Base-by-base conservation (phyloP, 805 yeast species). In the Jamesozyma lodderae region DNA sequence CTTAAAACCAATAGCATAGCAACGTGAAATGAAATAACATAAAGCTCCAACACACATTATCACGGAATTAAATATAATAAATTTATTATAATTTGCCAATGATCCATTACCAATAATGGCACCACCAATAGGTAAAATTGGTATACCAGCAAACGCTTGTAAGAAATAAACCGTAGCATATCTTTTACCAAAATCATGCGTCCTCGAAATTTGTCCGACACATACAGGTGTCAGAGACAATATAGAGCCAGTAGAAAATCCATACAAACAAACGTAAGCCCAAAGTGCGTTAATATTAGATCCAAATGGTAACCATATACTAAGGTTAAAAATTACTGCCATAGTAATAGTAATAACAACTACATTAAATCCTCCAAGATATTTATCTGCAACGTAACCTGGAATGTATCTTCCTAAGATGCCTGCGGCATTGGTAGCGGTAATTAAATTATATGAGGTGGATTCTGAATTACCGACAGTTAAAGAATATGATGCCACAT, bases 171-270 rank as follows among this genome's bases (percentile, higher is more conserved):
- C 68, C 0, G 79, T 68, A 1, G 79, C 70, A 51, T 72, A 75
- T 15, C 77, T 64, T 46, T 69, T 68, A 6, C 79, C 80, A 50
- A 73, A 74, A 44, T 67, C 70, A 32, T 69, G 69, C 1, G 72
- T 68, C 37, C 70, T 68, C 14, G 80, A 73, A 25, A 78, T 73
- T 36, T 72, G 76, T 1, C 78, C 79, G 26, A 73, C 63, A 47
- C 81, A 72, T 2, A 73, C 76, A 2, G 82, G 81, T 13, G 76
- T 69, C 32, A 77, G 50, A 3, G 81, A 68, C 35, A 77, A 60
- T 4, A 75, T 70, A 0, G 81, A 68, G 4, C 80, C 74, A 4
- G 78, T 66, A 35, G 69, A 61, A 40, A 77, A 68, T 0, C 84
- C 84, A 52, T 69, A 76, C 4, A 72, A 64, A 56, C 40, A 63